These are phyloP conservation scores for Tolypocladium ovalisporum DNA, from an alignment of 2,329 filamentous ascomycete species.

Conservation along the genomic window DNA sequence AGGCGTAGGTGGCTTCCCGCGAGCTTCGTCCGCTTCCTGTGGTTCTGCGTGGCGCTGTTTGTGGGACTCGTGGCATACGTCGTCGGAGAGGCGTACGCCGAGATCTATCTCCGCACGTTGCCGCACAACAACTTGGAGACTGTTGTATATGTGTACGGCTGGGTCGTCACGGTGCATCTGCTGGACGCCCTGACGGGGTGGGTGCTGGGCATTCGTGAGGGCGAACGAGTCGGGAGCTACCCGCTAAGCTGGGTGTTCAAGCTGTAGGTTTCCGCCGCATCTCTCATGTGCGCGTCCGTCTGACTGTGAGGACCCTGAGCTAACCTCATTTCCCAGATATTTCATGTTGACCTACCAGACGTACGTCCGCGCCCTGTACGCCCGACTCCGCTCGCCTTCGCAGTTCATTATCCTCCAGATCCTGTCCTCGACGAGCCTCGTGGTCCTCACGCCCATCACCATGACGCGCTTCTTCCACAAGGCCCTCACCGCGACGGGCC, in stretches of 20 bases:
- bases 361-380: conserved; percentile 58
- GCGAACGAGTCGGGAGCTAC: conserved; percentile 57
- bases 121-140: conserved; percentile 57
- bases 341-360: conserved; percentile 62
- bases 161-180: conserved; percentile 55
- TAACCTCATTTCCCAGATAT: conserved; percentile 30
- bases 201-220: conserved; percentile 55
- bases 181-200: conserved; percentile 55
- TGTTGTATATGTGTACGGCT: conserved; percentile 59
- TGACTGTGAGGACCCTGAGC: not conserved
- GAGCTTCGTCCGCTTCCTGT: conserved; percentile 57
- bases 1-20: conserved; percentile 49
- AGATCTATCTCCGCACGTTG: conserved; percentile 56
- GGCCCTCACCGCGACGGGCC: conserved; percentile 37
- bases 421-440: conserved; percentile 51
- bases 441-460: conserved; percentile 52
- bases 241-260: conserved; percentile 64
- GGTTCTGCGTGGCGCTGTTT: conserved; percentile 55
- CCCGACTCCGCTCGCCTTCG: conserved; percentile 51
- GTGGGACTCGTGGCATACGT: conserved; percentile 56
- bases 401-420: conserved; percentile 57
- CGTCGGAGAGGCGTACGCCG: conserved; percentile 57
- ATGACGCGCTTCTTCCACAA: conserved; percentile 51
- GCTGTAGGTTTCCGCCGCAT: conserved; percentile 33
- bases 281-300: not conserved